phyloP scores from a whole-genome alignment of 2,329 filamentous ascomycete species.

The Kalmusia sp. region DNA sequence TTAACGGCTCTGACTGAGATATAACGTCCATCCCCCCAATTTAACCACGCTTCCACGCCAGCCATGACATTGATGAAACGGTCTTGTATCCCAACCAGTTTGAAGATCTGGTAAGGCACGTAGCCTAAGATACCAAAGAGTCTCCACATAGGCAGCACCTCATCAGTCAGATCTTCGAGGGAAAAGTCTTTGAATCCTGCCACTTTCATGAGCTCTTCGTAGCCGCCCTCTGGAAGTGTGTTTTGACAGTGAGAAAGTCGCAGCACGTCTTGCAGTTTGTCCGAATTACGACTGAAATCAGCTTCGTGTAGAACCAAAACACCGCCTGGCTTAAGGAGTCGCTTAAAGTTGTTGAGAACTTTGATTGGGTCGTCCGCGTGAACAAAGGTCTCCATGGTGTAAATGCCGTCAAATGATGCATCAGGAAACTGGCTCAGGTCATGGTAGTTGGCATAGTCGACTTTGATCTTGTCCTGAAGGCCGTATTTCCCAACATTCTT shows the following conservation, averaged over 20 bases:
- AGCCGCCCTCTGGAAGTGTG: constrained; percentile 45
- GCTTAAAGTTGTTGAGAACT: constrained; percentile 57
- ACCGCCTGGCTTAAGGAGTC: constrained; percentile 58
- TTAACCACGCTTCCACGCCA: constrained; percentile 46
- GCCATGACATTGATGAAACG: constrained; percentile 59
- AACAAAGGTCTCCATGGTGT: constrained; percentile 65
- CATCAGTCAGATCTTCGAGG: constrained; percentile 54
- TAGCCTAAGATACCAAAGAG: constrained; percentile 57
- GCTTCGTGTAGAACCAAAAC: constrained; percentile 57
- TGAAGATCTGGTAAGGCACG: constrained; percentile 56
- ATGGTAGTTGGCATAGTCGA: constrained; percentile 59
- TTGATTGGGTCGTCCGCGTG: constrained; percentile 58
- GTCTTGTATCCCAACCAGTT: constrained; percentile 52
- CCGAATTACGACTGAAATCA: constrained; percentile 37
- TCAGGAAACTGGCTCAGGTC: constrained; percentile 52
- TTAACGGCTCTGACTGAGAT: too few species aligned
- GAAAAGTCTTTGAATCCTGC: constrained; percentile 47
- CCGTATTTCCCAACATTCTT: constrained; percentile 48
- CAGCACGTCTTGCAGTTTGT: constrained; percentile 20
- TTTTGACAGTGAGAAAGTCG: constrained; percentile 28
- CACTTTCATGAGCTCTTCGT: constrained; percentile 48
- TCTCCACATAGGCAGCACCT: constrained; percentile 58
- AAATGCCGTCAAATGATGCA: constrained; percentile 58
- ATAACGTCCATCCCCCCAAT: constrained; percentile 29
- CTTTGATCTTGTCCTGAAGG: constrained; percentile 47